These are phyloP conservation scores for Diaporthe aspalathi DNA, from an alignment of 2,329 filamentous ascomycete genomes.

Conservation along the genomic window DNA sequence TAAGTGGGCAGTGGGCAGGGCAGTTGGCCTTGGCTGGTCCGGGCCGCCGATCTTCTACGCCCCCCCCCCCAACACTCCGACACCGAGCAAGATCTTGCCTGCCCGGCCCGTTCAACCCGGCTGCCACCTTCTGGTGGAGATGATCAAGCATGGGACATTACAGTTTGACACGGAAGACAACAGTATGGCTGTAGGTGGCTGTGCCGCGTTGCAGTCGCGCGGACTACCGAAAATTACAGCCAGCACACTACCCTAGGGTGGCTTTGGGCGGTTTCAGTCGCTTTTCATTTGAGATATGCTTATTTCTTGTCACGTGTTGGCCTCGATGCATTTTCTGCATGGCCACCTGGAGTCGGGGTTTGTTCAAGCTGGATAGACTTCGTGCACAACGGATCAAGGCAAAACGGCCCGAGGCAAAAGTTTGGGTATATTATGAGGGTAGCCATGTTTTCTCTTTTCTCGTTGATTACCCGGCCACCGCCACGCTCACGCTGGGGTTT, in stretches of 20 bases:
- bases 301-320: conserved; percentile 3
- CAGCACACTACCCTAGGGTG: no score
- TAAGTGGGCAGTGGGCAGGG: neutral
- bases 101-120: neutral
- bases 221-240: neutral
- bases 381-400: conserved; percentile 2
- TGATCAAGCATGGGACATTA: neutral
- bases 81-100: neutral
- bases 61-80: neutral
- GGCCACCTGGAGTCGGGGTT: neutral
- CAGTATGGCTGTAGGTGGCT: neutral
- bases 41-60: conserved; percentile 9
- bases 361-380: conserved; percentile 18
- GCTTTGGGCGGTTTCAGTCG: neutral
- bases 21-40: conserved; percentile 16
- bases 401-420: conserved; percentile 16
- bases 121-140: conserved; percentile 7
- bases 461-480: no score
- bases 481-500: neutral
- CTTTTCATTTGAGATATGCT: neutral
- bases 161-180: neutral
- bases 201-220: conserved; percentile 7
- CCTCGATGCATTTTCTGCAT: neutral
- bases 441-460: neutral
- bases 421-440: neutral